Evolutionary conservation across 1,139 yeast genomes (phyloP).

Genomic region (Wickerhamomyces sp.): DNA sequence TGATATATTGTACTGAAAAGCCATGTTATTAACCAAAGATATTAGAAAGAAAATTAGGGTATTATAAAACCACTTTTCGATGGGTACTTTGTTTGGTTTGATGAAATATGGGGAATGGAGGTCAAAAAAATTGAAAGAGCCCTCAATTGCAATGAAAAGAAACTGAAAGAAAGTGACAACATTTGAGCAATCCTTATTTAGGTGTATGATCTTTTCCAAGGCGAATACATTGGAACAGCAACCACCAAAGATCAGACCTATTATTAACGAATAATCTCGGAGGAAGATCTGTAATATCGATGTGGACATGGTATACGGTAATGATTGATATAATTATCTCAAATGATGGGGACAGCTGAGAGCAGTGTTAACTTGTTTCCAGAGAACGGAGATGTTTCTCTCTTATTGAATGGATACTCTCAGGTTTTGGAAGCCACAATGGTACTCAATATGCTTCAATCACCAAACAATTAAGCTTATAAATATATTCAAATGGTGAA

Average conservation of each 20-base stretch:
- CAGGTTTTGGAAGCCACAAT: no score
- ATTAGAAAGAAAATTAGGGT: slow-evolving; percentile 48
- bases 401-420: no score
- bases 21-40: slow-evolving; percentile 54
- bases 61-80: slow-evolving; percentile 40
- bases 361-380: no score
- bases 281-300: slow-evolving; percentile 17
- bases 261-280: slow-evolving; percentile 20
- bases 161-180: slow-evolving; percentile 61
- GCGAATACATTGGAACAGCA: slow-evolving; percentile 69
- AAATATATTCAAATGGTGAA: no score
- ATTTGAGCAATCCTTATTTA: slow-evolving; percentile 38
- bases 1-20: slow-evolving; percentile 51
- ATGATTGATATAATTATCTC: no score
- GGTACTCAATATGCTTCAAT: no score
- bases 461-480: no score
- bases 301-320: no score
- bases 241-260: slow-evolving; percentile 57
- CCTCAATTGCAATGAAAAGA: slow-evolving; percentile 44
- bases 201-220: slow-evolving; percentile 47
- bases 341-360: no score
- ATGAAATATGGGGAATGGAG: slow-evolving; percentile 23
- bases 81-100: slow-evolving; percentile 39
- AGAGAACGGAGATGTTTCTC: no score
- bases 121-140: slow-evolving; percentile 35